Conservation (phyloP, 2,329 filamentous ascomycete species). For the Xylaria sp. region DNA sequence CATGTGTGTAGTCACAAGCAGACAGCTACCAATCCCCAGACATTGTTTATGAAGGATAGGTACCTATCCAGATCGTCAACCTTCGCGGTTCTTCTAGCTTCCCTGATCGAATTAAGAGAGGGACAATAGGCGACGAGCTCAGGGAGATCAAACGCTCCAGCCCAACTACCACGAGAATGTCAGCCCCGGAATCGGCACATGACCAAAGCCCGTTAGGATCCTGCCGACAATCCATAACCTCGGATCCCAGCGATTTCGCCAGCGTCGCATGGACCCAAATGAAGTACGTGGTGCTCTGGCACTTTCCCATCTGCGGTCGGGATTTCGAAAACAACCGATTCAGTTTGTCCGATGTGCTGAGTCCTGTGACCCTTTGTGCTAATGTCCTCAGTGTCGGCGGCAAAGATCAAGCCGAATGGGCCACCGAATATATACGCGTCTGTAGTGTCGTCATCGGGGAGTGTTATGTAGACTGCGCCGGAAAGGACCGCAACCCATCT, state of each 20-base stretch:
- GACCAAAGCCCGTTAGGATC: neutral
- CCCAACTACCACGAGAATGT: neutral
- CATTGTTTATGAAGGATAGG: no score
- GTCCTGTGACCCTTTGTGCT: conserved; percentile 56
- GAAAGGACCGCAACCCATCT: conserved; percentile 54
- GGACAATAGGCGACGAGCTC: neutral
- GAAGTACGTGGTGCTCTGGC: conserved; percentile 54
- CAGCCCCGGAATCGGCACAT: neutral
- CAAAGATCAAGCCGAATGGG: conserved; percentile 55
- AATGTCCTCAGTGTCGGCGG: conserved; percentile 54
- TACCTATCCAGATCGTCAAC: no score
- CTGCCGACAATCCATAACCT: conserved; percentile 17
- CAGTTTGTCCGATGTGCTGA: conserved; percentile 53
- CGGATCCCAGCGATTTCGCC: conserved; percentile 40
- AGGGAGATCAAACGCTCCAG: neutral
- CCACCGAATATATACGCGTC: conserved; percentile 54
- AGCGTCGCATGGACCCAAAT: conserved; percentile 53
- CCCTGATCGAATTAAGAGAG: no score
- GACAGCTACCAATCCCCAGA: no score
- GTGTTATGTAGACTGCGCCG: conserved; percentile 56
- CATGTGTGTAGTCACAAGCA: no score
- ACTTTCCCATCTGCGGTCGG: conserved; percentile 51
- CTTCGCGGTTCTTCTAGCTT: no score
- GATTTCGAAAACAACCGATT: conserved; percentile 53
- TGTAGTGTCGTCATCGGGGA: conserved; percentile 51